Evolutionary conservation across 2,329 filamentous ascomycete species (phyloP).

Genomic region (Sporothrix pseudoabietina): DNA sequence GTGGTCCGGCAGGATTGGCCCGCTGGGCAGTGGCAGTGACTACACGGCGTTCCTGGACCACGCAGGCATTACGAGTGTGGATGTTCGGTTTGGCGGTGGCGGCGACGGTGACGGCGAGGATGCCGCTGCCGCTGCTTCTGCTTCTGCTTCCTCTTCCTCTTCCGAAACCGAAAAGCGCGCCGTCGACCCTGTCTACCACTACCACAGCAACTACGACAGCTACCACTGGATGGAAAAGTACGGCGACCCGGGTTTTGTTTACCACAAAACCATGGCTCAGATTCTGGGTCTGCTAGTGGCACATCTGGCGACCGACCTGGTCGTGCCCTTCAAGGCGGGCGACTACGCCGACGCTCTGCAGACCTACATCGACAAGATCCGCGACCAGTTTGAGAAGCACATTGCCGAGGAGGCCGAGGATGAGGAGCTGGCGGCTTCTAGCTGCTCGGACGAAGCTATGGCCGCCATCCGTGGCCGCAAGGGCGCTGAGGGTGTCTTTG

Average conservation of each 20-base stretch:
- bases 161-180: not conserved
- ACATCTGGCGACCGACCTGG: constrained; percentile 61
- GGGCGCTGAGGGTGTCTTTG: not conserved
- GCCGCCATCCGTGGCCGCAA: constrained; percentile 37
- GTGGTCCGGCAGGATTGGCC: constrained; percentile 63
- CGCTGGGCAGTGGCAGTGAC: constrained; percentile 73
- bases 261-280: constrained; percentile 68
- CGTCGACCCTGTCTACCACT: constrained; percentile 67
- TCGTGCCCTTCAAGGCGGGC: constrained; percentile 65
- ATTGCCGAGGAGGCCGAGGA: not conserved
- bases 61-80: constrained; percentile 66
- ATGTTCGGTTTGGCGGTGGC: constrained; percentile 60
- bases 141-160: no score
- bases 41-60: constrained; percentile 76
- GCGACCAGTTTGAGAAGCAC: constrained; percentile 49
- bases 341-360: constrained; percentile 64
- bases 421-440: not conserved
- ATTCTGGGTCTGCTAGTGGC: constrained; percentile 64
- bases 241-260: constrained; percentile 69
- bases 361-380: constrained; percentile 55
- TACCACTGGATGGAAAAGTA: constrained; percentile 86
- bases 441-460: constrained; percentile 22
- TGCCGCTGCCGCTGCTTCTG: constrained; percentile 1
- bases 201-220: constrained; percentile 85
- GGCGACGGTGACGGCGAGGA: constrained; percentile 32